Base-by-base conservation (phyloP, 2,329 filamentous ascomycete genomes). In the Dryadomyces quercus-mongolicae region DNA sequence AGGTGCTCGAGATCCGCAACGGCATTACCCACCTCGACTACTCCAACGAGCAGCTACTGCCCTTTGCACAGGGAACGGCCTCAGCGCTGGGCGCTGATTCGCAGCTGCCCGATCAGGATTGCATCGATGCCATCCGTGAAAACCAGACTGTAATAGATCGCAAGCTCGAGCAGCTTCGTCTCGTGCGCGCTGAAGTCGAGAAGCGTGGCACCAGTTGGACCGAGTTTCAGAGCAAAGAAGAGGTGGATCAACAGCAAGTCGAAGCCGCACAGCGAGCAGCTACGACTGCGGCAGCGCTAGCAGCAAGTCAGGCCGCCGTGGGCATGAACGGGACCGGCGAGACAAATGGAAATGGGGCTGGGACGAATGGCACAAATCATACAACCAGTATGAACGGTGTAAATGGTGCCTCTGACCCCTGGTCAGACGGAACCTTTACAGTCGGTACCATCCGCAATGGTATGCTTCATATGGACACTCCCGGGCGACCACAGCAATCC, bases 1-100 rank as follows among this genome's bases (percentile, higher is more conserved):
- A 90, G 69, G 79, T 85, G 56, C 78, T 85, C 64, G 87, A 91
- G 67, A 75, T 91, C 58, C 81, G 80, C 65, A 90, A 89, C 75
- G 81, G 76, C 61, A 84, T 90, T 64, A 75, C 78, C 22, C 85
- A 91, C 67, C 81, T 91, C 25, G 78, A 84, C 62, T 82, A 82
- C 66, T 86, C 82, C 59, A 91, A 90, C 70, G 76, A 78, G 59
- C 81, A 90, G 66, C 81, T 90, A 56, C 73, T 76, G 54, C 84
- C 85, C 38, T 89, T 80, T 61, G 83, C 84, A 54, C 75, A 81
- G 15, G 76, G 74, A 31, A 63, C 64, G 21, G 66, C 65, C 2
- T 62, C 68, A 0, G 63, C 70, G 0, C 54, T 67, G 13, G 64
- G 60, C 51, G 56, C 59, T n/a, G 18, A 42, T 55, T 58, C 3